Conservation (phyloP, 192 early-diverging fungal species). For the Backusella westeae region DNA sequence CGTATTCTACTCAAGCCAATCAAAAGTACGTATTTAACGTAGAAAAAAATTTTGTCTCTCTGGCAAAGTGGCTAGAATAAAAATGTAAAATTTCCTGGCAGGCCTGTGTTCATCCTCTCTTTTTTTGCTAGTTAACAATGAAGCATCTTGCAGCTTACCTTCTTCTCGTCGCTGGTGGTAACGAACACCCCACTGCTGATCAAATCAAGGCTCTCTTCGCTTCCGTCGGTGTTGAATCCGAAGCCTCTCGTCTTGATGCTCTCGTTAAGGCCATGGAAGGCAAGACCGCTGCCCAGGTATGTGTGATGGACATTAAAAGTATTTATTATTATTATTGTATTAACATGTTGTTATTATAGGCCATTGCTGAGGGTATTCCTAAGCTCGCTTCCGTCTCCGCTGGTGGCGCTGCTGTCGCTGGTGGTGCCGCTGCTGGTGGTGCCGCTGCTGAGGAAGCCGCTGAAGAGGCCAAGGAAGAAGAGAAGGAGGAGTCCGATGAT, state of each 20-base stretch:
- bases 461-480: slow-evolving; percentile 81
- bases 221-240: slow-evolving; percentile 90
- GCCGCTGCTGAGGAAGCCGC: slow-evolving; percentile 72
- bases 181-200: slow-evolving; percentile 69
- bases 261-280: slow-evolving; percentile 81
- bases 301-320: background rate
- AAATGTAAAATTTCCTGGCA: background rate
- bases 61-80: background rate
- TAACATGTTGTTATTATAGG: slow-evolving; percentile 35
- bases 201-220: slow-evolving; percentile 82
- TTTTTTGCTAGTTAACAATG: slow-evolving; percentile 56
- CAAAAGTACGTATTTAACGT: too few relatives aligned
- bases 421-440: slow-evolving; percentile 63
- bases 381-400: slow-evolving; percentile 94
- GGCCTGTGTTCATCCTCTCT: slow-evolving; percentile 2
- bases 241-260: slow-evolving; percentile 68
- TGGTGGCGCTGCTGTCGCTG: slow-evolving; percentile 79
- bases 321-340: background rate
- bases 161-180: slow-evolving; percentile 88
- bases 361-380: slow-evolving; percentile 85
- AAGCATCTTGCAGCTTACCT: slow-evolving; percentile 98
- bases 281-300: slow-evolving; percentile 84
- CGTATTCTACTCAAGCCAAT: too few relatives aligned
- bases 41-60: too few relatives aligned
- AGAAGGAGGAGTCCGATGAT: slow-evolving; percentile 66